Evolutionary conservation across 108 stramenopile genomes (phyloP), one percentile per base, ranked within the genome.

Genomic region (Nitzschia sp.): DNA sequence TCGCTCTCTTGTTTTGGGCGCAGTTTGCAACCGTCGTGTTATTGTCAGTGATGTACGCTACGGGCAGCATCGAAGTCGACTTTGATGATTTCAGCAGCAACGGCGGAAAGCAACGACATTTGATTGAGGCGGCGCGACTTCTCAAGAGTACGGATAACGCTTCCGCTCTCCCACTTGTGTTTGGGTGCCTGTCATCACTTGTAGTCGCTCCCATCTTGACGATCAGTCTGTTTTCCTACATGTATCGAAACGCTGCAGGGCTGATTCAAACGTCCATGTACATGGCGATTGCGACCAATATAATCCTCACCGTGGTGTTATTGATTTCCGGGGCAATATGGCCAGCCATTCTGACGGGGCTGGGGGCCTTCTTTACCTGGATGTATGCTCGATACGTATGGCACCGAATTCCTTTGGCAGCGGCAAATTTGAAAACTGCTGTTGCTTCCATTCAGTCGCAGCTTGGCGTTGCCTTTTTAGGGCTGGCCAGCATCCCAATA

Each of bases 331-430:
- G 60, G 2, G 23, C 41, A 2, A 25, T 61, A 34, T 61, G 36
- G 60, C 35, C 38, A 17, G 60, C 60, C 41, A 9, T 61, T 4
- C n/a, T 41, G 36, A 38, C 60, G 25, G 35, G 23, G 5, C 23
- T 61, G 38, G 38, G 35, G 15, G 60, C 60, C 0, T 1, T 72
- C 41, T 13, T 66, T 21, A 52, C 65, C 25, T 31, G 19, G 8
- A 31, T 55, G 1, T 73, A 73, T 59, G 65, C 73, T 25, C 17
- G 36, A 1, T 56, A 8, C 2, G 80, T 93, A 0, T 77, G 86
- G 80, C 41, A 68, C 22, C 69, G 73, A 2, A 87, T 93, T 58
- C 92, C 92, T 19, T 87, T 83, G 64, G 89, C 92, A 15, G 84
- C 89, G 0, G 59, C 83, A 29, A 93, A 82, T 55, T 62, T 93